Base-by-base conservation (phyloP, 805 yeast species). In the Candida argentea region DNA sequence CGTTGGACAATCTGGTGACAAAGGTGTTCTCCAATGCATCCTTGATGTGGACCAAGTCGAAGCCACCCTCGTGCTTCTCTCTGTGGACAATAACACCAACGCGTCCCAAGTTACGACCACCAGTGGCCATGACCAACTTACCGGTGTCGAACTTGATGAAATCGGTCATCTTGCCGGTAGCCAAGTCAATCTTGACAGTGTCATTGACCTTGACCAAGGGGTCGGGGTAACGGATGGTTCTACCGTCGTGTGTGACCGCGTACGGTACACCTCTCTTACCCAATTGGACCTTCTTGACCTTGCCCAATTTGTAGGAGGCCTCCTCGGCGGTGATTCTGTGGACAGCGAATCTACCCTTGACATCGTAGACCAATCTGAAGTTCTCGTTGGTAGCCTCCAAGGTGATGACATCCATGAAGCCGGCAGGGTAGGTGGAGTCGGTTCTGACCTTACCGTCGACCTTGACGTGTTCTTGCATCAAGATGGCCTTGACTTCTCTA, bases 381-480 rank as follows among this genome's bases (percentile, higher is more conserved):
- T 89, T 80, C 74, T 89, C 98, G 69, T 86, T 85, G 69, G 98
- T 89, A 62, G 94, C 95, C 64, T 89, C 97, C 58, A 89, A 73
- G 48, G 94, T 52, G 70, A 89, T 85, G 52, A 91, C 97, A 65
- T 89, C 98, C 97, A 87, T 87, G 84, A 91, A 89, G 59, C 98
- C 98, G 60, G 97, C 82, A 66, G 98, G 98, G 94, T 61, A 89
- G 48, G 97, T 91, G 46, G 94, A 63, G 67, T 91, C 97, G 52
- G 98, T 89, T 85, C 97, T 87, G 54, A 89, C 96, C 77, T 89
- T 89, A 65, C 94, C 95, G 65, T 89, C 98, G 52, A 91, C 97
- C 74, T 48, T 45, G 44, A 48, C 52, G 46, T 48, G 53, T 38
- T 45, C 48, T 37, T 48, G 52, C 53, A 48, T 48, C 47, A 48